Percentiles rank a stretch among this genome's conserved stretches.
phyloP scores from a whole-genome alignment of 1,284 basidiomycete genomes.

The Pterulicium gracile region DNA sequence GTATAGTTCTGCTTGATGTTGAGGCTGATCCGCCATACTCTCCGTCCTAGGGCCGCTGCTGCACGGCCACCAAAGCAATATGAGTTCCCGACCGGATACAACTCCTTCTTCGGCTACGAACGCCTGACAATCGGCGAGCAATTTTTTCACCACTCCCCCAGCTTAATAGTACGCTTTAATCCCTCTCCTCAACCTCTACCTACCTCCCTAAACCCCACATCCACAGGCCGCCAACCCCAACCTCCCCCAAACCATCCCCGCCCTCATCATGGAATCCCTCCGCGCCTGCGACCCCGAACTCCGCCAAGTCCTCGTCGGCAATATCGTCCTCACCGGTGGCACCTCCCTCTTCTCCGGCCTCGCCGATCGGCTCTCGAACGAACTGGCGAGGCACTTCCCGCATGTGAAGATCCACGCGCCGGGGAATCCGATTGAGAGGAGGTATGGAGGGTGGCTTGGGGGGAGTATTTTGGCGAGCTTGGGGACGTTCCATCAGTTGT shows the following conservation, averaged over 20 bases:
- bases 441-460: slow-evolving; percentile 88
- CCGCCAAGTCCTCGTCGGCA: slow-evolving; percentile 80
- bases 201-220: slow-evolving; percentile 3
- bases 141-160: slow-evolving; percentile 75
- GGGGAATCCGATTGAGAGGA: slow-evolving; percentile 79
- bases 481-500: slow-evolving; percentile 94
- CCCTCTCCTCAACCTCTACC: not conserved
- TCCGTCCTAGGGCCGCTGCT: slow-evolving; percentile 33
- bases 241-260: slow-evolving; percentile 67
- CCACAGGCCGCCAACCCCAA: slow-evolving; percentile 51
- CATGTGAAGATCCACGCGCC: slow-evolving; percentile 88
- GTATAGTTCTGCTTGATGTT: too few relatives aligned
- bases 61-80: slow-evolving; percentile 56
- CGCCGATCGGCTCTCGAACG: slow-evolving; percentile 73
- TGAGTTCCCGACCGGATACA: slow-evolving; percentile 96
- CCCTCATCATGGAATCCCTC: slow-evolving; percentile 73
- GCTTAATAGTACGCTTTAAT: slow-evolving; percentile 50
- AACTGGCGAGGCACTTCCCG: slow-evolving; percentile 70
- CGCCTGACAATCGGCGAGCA: slow-evolving; percentile 83
- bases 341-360: slow-evolving; percentile 83
- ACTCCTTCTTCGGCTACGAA: slow-evolving; percentile 75
- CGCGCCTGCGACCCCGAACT: slow-evolving; percentile 86
- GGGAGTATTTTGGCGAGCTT: slow-evolving; percentile 88
- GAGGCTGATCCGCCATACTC: too few relatives aligned
- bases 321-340: slow-evolving; percentile 93